Evolutionary conservation across 2,329 filamentous ascomycete species (phyloP).

Genomic region (Endoconidiophora polonica): DNA sequence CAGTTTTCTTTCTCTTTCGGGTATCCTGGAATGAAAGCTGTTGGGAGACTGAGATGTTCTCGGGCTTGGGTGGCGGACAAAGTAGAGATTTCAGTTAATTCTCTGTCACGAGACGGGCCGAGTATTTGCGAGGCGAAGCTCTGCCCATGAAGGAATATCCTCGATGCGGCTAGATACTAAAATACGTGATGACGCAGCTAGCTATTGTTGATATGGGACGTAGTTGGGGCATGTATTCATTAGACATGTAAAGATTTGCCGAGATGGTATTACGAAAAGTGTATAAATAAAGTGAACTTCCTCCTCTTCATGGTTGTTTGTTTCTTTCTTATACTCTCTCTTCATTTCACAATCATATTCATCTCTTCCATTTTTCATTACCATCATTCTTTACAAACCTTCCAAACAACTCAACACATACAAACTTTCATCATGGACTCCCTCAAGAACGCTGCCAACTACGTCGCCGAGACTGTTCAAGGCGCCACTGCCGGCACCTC

Average conservation of each 20-base stretch:
- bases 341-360: not conserved
- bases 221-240: not conserved
- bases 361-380: slow-evolving; percentile 9
- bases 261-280: not conserved
- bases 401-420: slow-evolving; percentile 15
- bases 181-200: not conserved
- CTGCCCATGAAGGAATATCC: no score
- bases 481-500: slow-evolving; percentile 36
- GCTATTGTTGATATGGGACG: not conserved
- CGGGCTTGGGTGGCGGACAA: no score
- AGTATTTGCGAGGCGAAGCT: no score
- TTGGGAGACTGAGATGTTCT: no score
- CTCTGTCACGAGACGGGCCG: no score
- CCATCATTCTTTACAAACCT: slow-evolving; percentile 13
- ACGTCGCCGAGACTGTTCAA: slow-evolving; percentile 50
- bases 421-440: slow-evolving; percentile 30
- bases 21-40: no score
- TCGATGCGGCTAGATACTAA: not conserved
- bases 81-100: no score
- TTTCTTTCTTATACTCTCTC: not conserved
- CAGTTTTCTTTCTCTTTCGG: no score
- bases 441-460: slow-evolving; percentile 47
- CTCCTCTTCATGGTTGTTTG: not conserved
- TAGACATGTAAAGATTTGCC: no score
- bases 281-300: not conserved